These are phyloP conservation scores for Macrophomina phaseolina DNA, from an alignment of 2,329 filamentous ascomycete species.

Conservation along the genomic window DNA sequence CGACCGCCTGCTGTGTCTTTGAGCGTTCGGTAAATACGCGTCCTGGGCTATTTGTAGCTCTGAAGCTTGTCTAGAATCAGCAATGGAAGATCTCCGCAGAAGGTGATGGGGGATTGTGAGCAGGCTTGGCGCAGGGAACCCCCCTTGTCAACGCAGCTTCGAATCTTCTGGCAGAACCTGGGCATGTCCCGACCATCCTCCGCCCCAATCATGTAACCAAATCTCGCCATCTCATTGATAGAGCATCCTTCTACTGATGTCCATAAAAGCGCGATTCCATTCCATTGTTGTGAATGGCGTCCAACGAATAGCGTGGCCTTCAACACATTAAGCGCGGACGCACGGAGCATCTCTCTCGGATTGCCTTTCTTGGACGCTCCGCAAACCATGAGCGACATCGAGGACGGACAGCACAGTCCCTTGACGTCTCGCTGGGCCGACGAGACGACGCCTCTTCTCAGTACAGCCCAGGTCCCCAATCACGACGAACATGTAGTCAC, in stretches of 20 bases:
- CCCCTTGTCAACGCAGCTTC: slow-evolving; percentile 7
- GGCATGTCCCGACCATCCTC: neutral
- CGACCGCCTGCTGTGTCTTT: neutral
- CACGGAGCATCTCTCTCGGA: neutral
- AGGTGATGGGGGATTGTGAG: neutral
- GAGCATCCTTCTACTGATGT: neutral
- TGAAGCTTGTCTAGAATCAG: neutral
- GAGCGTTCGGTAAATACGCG: neutral
- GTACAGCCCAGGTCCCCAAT: slow-evolving; percentile 4
- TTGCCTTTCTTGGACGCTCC: neutral
- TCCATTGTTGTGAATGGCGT: neutral
- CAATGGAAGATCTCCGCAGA: neutral
- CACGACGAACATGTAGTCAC: slow-evolving; percentile 10
- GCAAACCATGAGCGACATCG: neutral
- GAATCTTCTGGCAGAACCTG: slow-evolving; percentile 27
- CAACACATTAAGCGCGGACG: neutral
- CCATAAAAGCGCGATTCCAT: slow-evolving; percentile 13
- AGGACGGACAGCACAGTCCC: slow-evolving; percentile 3
- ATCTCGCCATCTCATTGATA: neutral
- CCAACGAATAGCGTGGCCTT: neutral
- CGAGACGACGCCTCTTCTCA: slow-evolving; percentile 18
- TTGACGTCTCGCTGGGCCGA: slow-evolving; percentile 16
- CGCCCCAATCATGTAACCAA: neutral
- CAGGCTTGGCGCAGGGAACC: slow-evolving; percentile 7
- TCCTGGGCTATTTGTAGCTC: neutral